Conservation (phyloP, 257 asterid genomes). For the Solanum chilense region DNA sequence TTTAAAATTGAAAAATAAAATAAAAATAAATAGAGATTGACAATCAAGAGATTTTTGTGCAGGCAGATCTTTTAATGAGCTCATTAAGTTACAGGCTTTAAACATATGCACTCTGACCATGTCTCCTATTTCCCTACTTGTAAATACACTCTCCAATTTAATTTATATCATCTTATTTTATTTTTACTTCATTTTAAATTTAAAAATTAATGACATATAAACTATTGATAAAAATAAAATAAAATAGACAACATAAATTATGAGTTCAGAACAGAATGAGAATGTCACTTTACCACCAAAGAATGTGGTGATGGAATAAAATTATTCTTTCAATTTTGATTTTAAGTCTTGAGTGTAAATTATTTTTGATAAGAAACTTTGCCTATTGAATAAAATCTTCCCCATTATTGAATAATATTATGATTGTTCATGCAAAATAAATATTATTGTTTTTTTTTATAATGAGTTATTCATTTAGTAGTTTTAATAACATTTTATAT, state of each 20-base stretch:
- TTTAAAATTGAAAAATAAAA: not conserved
- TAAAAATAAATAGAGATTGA: not conserved
- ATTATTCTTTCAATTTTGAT: no score
- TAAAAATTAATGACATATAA: not conserved
- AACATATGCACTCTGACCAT: not conserved
- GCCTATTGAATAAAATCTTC: not conserved
- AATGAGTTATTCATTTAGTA: no score
- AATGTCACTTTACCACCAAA: not conserved
- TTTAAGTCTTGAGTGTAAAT: no score
- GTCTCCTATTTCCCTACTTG: not conserved
- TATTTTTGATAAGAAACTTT: no score
- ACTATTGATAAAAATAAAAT: not conserved
- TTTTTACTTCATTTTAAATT: not conserved
- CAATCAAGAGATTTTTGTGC: not conserved
- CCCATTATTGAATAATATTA: not conserved
- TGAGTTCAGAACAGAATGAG: not conserved
- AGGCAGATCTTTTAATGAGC: slow-evolving; percentile 4
- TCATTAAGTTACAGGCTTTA: not conserved
- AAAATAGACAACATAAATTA: not conserved
- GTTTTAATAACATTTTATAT: no score
- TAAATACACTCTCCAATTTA: not conserved
- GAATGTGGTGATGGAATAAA: not conserved
- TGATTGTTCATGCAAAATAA: not conserved
- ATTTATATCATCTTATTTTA: not conserved
- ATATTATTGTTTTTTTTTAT: no score